Base-by-base conservation (phyloP, 257 asterid genomes). In the Ilex aquifolium region DNA sequence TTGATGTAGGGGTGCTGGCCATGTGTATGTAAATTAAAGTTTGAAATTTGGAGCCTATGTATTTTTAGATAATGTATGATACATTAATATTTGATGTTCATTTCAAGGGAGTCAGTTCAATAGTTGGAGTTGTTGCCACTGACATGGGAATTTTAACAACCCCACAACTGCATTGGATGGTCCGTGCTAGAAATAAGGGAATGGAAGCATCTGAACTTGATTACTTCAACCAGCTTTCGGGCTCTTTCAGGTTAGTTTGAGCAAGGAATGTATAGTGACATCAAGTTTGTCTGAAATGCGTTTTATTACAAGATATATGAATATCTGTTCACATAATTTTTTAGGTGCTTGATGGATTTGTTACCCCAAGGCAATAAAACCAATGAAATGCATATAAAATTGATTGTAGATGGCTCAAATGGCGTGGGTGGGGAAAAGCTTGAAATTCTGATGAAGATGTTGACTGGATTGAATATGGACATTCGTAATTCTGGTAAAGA, bases 161-260 rank as follows among this genome's bases (percentile, higher is more conserved):
- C 59, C 96, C 99, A 70, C 97, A 87, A 66, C 88, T 93, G 61
- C 99, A 93, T 64, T 93, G 99, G 99, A 85, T 90, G 95, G 96
- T 93, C 67, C 92, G 88, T 69, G 86, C 79, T 11, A 79, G 64
- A 79, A 93, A 90, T 72, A 87, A 82, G 42, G 88, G 95, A 65
- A 30, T 73, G 63, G 84, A 84, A 75, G 88, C 95, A 63, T 85
- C 95, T 68, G 95, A 87, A 66, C 7, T 51, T 61, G 63, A 70
- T 69, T 93, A 90, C 72, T 87, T 58, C 73, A 78, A 79, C 59
- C 96, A 90, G 69, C 79, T 90, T 42, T 75, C 84, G 65, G 54
- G 79, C 53, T 87, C 96, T 60, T 93, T 83, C 76, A 85, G 90
- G 99, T 89, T 55, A 57, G 77, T 76, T 62, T 58, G 50, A 73